These are phyloP conservation scores for Chaetomium globosum DNA, from an alignment of 2,329 filamentous ascomycete species.

Conservation along the genomic window DNA sequence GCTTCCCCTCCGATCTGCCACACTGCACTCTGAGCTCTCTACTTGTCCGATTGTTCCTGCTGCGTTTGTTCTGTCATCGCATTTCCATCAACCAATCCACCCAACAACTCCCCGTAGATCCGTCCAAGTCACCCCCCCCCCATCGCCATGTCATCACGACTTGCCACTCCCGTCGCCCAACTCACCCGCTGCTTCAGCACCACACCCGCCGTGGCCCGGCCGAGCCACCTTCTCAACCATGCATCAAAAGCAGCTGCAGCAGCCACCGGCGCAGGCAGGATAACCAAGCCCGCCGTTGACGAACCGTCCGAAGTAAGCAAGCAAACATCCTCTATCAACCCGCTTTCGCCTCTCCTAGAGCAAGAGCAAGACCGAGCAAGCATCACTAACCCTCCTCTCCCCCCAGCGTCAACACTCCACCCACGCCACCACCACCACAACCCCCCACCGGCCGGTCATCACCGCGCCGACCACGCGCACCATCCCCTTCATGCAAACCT, in stretches of 20 bases:
- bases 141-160: conserved; percentile 50
- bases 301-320: conserved; percentile 51
- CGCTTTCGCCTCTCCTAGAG: not conserved
- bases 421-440: conserved; percentile 49
- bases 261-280: conserved; percentile 50
- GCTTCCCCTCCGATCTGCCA: conserved; percentile 22
- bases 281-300: conserved; percentile 40
- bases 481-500: conserved; percentile 66
- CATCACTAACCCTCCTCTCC: not conserved
- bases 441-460: conserved; percentile 51
- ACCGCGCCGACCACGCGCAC: conserved; percentile 42
- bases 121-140: not conserved
- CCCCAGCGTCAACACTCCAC: conserved; percentile 41
- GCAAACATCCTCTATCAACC: not conserved
- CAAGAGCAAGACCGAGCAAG: not conserved
- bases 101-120: conserved; percentile 1
- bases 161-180: conserved; percentile 54
- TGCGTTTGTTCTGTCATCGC: conserved; percentile 5
- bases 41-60: conserved; percentile 12
- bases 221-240: conserved; percentile 43
- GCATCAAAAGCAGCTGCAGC: conserved; percentile 45
- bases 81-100: conserved; percentile 10
- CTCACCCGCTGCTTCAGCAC: conserved; percentile 52
- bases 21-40: conserved; percentile 4
- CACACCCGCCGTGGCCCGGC: conserved; percentile 45